phyloP scores from a whole-genome alignment of 2,329 filamentous ascomycete species.

The Exophiala alcalophila region DNA sequence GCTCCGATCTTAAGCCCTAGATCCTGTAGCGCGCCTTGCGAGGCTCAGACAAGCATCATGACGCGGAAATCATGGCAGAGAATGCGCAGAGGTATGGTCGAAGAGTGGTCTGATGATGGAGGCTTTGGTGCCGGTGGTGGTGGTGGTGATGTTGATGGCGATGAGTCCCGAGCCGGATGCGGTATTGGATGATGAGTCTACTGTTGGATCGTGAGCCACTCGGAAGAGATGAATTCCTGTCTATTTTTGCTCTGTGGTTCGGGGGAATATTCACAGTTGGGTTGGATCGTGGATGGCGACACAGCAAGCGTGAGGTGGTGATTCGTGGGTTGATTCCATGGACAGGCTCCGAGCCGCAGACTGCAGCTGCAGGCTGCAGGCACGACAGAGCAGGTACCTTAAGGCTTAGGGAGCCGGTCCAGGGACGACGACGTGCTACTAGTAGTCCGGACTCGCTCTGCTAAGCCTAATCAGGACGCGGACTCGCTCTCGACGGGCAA shows the following conservation, averaged over 20 bases:
- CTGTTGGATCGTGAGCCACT: constrained; percentile 3
- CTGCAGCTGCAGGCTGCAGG: no score
- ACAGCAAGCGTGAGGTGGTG: no score
- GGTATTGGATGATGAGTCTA: background rate
- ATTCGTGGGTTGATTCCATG: constrained; percentile 13
- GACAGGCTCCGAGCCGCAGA: constrained; percentile 6
- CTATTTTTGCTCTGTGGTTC: no score
- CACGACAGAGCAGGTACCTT: no score
- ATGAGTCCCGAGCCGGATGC: no score
- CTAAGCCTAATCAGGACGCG: no score
- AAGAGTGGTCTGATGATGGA: background rate
- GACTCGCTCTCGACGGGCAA: no score
- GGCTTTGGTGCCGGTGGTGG: background rate
- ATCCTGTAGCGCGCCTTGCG: constrained; percentile 9
- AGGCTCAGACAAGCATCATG: constrained; percentile 3
- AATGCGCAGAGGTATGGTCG: background rate
- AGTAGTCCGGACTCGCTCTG: no score
- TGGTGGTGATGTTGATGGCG: background rate
- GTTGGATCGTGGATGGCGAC: no score
- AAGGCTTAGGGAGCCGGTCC: no score
- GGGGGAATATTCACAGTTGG: no score
- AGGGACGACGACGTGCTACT: no score
- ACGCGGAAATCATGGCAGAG: constrained; percentile 8
- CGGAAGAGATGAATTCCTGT: constrained; percentile 6
- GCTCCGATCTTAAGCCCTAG: constrained; percentile 10